phyloP scores from a whole-genome alignment of 768 basidiomycete species.

The Psilocybe subaeruginosa region DNA sequence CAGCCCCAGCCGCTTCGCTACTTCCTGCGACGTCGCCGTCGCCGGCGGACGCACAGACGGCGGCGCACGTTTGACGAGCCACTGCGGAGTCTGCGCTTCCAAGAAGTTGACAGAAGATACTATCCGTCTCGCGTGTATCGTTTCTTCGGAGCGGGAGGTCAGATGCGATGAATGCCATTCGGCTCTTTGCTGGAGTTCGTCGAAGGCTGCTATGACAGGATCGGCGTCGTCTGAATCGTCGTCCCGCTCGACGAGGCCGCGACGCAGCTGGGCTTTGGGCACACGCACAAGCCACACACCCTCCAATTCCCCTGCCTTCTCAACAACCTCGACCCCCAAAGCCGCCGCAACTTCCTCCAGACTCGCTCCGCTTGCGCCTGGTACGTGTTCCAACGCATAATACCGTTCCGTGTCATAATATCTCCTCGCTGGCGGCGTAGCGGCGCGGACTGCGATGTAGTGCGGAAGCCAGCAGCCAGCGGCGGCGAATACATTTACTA shows the following conservation, averaged over 20 bases:
- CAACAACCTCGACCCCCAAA: constrained; percentile 84
- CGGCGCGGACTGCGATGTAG: constrained; percentile 9
- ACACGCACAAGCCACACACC: constrained; percentile 83
- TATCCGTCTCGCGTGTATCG: constrained; percentile 39
- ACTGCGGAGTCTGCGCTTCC: constrained; percentile 59
- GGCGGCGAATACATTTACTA: constrained; percentile 3
- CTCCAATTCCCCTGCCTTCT: constrained; percentile 79
- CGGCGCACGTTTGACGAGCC: constrained; percentile 73
- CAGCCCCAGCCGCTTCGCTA: constrained; percentile 64
- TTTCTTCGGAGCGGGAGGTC: constrained; percentile 44
- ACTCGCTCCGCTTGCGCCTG: constrained; percentile 38
- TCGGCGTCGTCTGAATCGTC: constrained; percentile 33
- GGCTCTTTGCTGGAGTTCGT: constrained; percentile 40
- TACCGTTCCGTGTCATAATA: constrained; percentile 72
- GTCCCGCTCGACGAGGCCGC: constrained; percentile 29
- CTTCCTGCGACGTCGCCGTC: constrained; percentile 36
- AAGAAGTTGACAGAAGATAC: constrained; percentile 61
- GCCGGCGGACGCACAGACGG: constrained; percentile 49
- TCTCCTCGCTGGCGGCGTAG: constrained; percentile 47
- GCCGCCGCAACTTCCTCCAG: constrained; percentile 57
- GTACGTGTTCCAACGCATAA: constrained; percentile 74
- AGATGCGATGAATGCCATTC: constrained; percentile 25
- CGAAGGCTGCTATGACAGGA: constrained; percentile 49
- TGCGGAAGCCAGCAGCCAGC: background rate
- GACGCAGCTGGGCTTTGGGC: constrained; percentile 33